phyloP scores from a whole-genome alignment of 345 rosid species.

The Psidium friedrichsthalianum region DNA sequence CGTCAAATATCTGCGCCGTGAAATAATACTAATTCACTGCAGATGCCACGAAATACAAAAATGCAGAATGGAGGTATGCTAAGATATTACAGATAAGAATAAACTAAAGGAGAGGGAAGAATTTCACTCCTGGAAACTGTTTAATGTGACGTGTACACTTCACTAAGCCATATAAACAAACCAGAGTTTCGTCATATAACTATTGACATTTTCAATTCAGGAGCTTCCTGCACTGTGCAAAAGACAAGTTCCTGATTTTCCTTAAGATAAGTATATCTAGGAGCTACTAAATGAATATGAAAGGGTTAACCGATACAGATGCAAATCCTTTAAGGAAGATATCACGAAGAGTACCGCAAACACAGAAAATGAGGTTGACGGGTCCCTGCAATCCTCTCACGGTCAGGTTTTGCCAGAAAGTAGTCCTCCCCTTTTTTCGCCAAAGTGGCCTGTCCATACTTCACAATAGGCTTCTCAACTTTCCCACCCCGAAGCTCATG shows the following conservation, averaged over 20 bases:
- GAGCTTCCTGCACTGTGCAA: neutral
- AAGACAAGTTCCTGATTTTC: neutral
- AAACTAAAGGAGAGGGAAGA: neutral
- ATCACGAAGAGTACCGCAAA: constrained; percentile 57
- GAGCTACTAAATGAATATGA: neutral
- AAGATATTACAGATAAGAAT: neutral
- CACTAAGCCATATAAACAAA: neutral
- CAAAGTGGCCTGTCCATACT: constrained; percentile 93
- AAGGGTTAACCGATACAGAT: neutral
- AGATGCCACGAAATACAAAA: neutral
- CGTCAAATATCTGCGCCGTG: constrained; percentile 70
- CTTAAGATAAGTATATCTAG: neutral
- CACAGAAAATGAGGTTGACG: constrained; percentile 80
- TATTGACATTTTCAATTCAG: neutral
- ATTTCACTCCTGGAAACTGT: neutral
- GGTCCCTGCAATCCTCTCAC: constrained; percentile 73
- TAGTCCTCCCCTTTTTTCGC: constrained; percentile 98
- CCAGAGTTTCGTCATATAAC: neutral
- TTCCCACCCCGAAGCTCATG: constrained; percentile 84
- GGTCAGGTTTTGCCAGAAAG: constrained; percentile 70
- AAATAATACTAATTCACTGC: neutral
- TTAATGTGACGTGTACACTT: neutral
- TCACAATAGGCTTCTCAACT: constrained; percentile 74
- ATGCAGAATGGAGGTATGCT: neutral
- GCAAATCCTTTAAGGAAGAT: neutral